Evolutionary conservation across 306 rosid genomes (phyloP).

Genomic region (Lagenaria siceraria): DNA sequence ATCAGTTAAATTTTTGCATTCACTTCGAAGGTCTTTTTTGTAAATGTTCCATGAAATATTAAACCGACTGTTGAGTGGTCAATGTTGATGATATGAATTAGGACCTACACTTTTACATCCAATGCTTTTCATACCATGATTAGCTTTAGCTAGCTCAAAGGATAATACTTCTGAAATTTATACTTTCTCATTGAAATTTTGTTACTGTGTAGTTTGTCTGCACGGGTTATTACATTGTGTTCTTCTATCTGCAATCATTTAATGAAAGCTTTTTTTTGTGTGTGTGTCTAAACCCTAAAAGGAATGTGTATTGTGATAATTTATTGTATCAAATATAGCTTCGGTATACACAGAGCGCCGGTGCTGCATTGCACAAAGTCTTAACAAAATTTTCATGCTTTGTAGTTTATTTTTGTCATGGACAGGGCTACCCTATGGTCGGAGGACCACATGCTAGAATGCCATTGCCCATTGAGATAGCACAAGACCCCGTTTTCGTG

Average conservation of each 20-base stretch:
- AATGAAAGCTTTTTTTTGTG: neutral
- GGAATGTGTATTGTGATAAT: neutral
- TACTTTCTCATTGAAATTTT: neutral
- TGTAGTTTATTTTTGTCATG: neutral
- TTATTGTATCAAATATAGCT: neutral
- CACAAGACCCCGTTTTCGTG: constrained; percentile 96
- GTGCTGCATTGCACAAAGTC: neutral
- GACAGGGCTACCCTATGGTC: constrained; percentile 69
- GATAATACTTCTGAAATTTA: neutral
- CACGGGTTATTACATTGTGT: neutral
- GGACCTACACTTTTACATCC: neutral
- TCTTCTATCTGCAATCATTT: neutral
- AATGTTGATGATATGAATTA: neutral
- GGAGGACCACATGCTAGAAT: constrained; percentile 91
- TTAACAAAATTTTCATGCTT: neutral
- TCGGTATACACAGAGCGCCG: neutral
- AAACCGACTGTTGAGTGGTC: neutral
- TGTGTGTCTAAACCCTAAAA: neutral
- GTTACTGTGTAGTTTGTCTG: neutral
- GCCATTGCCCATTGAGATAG: constrained; percentile 93
- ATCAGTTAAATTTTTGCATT: neutral
- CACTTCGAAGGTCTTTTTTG: neutral
- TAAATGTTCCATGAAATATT: neutral
- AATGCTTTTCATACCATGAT: neutral
- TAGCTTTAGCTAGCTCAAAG: neutral